These are phyloP conservation scores for Tillandsia leiboldiana DNA, from an alignment of 176 grass and related monocot genomes.

Conservation along the genomic window DNA sequence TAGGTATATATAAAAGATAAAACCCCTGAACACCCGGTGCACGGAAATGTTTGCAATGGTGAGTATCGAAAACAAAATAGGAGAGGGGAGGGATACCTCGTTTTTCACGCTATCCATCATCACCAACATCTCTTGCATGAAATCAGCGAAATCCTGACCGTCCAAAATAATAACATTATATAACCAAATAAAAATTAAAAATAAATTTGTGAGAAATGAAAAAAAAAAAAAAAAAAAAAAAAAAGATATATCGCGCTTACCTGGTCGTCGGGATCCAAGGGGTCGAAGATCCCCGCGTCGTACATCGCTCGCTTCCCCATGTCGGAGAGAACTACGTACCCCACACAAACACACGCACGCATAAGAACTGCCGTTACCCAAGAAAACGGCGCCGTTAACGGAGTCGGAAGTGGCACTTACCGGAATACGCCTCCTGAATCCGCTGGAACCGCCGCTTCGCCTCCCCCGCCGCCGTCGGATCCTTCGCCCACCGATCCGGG, in stretches of 20 bases:
- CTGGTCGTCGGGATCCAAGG: slow-evolving; percentile 78
- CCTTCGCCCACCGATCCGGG: slow-evolving; percentile 77
- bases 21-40: too few species aligned
- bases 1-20: too few species aligned
- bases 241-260: slow-evolving; percentile 9
- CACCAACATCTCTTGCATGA: slow-evolving; percentile 97
- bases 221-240: neutral
- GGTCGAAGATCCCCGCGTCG: slow-evolving; percentile 82
- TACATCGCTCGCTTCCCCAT: slow-evolving; percentile 86
- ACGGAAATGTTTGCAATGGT: too few species aligned
- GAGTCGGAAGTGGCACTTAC: slow-evolving; percentile 35
- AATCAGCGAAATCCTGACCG: slow-evolving; percentile 83
- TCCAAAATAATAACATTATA: slow-evolving; percentile 28
- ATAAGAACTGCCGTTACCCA: neutral
- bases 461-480: slow-evolving; percentile 52
- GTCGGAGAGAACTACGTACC: slow-evolving; percentile 66
- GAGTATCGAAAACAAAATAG: too few species aligned
- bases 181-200: neutral
- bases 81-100: slow-evolving; percentile 44
- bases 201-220: neutral
- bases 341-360: neutral
- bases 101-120: slow-evolving; percentile 96
- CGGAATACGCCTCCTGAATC: slow-evolving; percentile 98
- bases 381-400: neutral
- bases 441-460: slow-evolving; percentile 90